Evolutionary conservation across 129 eudicot species (phyloP).

Genomic region (Pulicaria dysenterica): DNA sequence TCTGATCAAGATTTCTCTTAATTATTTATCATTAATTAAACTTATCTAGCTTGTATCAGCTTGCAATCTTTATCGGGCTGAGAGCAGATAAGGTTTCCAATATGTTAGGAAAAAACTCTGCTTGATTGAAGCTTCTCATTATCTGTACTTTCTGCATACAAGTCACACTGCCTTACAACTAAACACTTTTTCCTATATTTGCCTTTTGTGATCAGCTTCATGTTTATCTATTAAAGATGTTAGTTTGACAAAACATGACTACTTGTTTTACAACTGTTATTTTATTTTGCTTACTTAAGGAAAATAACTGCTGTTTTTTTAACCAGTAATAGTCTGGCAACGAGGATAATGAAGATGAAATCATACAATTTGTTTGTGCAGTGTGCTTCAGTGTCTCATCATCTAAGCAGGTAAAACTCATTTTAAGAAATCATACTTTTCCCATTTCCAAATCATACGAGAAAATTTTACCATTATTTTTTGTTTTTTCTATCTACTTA

Average conservation of each 20-base stretch:
- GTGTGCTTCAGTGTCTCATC: neutral
- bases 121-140: slow-evolving; percentile 21
- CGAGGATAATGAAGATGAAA: slow-evolving; percentile 24
- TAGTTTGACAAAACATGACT: slow-evolving; percentile 15
- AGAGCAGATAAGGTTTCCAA: slow-evolving; percentile 23
- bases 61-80: slow-evolving; percentile 24
- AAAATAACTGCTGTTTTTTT: slow-evolving; percentile 18
- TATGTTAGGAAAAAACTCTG: slow-evolving; percentile 19
- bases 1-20: slow-evolving; percentile 27
- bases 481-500: neutral
- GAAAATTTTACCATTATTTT: too few relatives aligned
- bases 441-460: too few relatives aligned
- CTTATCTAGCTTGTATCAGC: neutral
- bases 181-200: slow-evolving; percentile 17
- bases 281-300: slow-evolving; percentile 10
- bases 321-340: slow-evolving; percentile 3
- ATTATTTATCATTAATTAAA: neutral
- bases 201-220: slow-evolving; percentile 9
- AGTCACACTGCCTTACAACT: slow-evolving; percentile 16
- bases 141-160: slow-evolving; percentile 26
- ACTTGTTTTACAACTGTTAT: slow-evolving; percentile 14
- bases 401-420: slow-evolving; percentile 29
- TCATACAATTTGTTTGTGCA: slow-evolving; percentile 21
- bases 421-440: neutral
- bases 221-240: slow-evolving; percentile 1